phyloP scores from a whole-genome alignment of 2,329 filamentous ascomycete genomes.

The Colletotrichum shisoi region DNA sequence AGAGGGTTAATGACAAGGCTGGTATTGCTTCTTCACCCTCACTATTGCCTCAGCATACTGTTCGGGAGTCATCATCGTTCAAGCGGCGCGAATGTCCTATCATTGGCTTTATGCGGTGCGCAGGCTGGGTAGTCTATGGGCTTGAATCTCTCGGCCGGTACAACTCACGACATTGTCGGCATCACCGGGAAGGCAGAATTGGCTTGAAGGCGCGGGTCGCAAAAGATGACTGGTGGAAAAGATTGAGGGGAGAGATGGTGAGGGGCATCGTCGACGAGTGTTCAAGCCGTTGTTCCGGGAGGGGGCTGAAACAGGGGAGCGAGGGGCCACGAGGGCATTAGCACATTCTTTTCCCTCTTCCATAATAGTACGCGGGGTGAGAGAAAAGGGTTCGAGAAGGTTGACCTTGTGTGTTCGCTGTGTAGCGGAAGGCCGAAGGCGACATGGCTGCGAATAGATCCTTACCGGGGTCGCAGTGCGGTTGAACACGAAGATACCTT shows the following conservation, averaged over 20 bases:
- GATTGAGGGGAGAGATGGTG: not conserved
- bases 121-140: not conserved
- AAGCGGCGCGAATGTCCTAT: not conserved
- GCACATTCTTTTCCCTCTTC: not conserved
- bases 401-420: not conserved
- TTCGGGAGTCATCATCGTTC: too few species aligned
- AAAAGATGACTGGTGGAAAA: conserved; percentile 2
- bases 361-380: not conserved
- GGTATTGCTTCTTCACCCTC: conserved; percentile 11
- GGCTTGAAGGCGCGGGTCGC: not conserved
- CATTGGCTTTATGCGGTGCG: not conserved
- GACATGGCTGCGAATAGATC: too few species aligned
- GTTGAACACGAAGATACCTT: not conserved
- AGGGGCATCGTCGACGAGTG: not conserved
- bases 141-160: not conserved
- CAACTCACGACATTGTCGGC: not conserved
- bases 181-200: not conserved
- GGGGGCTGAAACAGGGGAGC: conserved; percentile 14
- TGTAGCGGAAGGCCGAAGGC: too few species aligned
- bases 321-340: not conserved
- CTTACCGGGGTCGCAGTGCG: not conserved
- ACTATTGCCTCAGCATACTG: not conserved
- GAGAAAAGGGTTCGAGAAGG: not conserved
- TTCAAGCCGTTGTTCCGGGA: not conserved
- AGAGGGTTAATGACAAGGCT: too few species aligned